These are phyloP conservation scores for Tephrocybe rancida DNA, from an alignment of 768 basidiomycete species.

Conservation along the genomic window DNA sequence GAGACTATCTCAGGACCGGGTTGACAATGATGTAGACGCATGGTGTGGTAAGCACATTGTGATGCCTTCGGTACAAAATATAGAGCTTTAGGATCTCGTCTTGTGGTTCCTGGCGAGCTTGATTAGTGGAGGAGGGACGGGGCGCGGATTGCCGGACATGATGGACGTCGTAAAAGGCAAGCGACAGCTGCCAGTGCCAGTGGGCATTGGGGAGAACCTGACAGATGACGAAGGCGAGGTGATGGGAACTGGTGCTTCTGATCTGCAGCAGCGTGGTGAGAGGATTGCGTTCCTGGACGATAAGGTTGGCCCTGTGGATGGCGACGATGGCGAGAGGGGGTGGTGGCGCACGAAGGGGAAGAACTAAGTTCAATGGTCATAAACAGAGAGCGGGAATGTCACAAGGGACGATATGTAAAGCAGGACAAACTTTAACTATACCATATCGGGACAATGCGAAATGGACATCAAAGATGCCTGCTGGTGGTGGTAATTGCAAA, in stretches of 20 bases:
- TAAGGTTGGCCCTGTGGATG: not conserved
- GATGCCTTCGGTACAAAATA: too few relatives aligned
- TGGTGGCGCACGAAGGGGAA: constrained; percentile 1
- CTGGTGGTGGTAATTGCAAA: constrained; percentile 1
- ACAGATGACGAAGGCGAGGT: constrained; percentile 10
- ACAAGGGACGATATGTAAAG: not conserved
- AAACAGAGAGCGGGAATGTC: too few relatives aligned
- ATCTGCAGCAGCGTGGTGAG: constrained; percentile 10
- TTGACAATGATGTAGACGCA: not conserved
- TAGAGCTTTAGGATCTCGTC: too few relatives aligned
- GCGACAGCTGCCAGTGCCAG: constrained; percentile 5
- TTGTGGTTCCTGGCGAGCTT: too few relatives aligned
- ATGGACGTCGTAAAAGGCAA: constrained; percentile 9
- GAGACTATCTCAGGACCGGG: too few relatives aligned
- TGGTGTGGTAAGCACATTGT: not conserved
- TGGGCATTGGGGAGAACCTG: not conserved
- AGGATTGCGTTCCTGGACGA: not conserved
- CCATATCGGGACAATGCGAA: constrained; percentile 17
- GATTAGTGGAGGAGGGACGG: not conserved
- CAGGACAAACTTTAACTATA: not conserved
- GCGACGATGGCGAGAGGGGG: not conserved
- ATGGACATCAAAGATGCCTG: constrained; percentile 19
- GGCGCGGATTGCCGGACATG: constrained; percentile 9
- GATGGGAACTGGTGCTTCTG: constrained; percentile 8
- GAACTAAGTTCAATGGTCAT: too few relatives aligned